These are phyloP conservation scores for Circinella umbellata DNA, from an alignment of 371 early-diverging fungal genomes.

Conservation along the genomic window DNA sequence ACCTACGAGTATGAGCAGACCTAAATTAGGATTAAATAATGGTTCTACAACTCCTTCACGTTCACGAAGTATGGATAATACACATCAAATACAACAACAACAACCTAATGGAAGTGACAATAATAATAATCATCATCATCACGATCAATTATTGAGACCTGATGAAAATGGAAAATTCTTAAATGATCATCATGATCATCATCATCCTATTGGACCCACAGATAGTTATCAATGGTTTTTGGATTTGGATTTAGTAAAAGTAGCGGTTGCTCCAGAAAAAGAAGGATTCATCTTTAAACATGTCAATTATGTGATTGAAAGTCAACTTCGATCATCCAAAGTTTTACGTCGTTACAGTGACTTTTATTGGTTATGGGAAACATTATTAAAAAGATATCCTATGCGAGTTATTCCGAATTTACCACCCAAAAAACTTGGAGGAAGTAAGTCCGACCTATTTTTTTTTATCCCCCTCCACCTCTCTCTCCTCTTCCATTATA, in stretches of 20 bases:
- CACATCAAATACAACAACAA: slow-evolving; percentile 1
- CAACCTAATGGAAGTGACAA: slow-evolving; percentile 1
- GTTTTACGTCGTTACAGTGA: slow-evolving; percentile 53
- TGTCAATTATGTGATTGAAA: slow-evolving; percentile 56
- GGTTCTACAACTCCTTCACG: background rate
- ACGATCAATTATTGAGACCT: background rate
- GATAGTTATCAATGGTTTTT: slow-evolving; percentile 48
- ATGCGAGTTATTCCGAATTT: slow-evolving; percentile 48
- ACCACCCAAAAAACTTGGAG: slow-evolving; percentile 55
- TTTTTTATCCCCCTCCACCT: no score
- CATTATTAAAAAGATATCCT: slow-evolving; percentile 42
- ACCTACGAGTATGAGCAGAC: slow-evolving; percentile 2
- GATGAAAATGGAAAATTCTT: slow-evolving; percentile 8
- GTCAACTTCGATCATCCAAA: slow-evolving; percentile 45
- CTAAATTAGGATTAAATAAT: slow-evolving; percentile 2
- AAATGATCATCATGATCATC: slow-evolving; percentile 2
- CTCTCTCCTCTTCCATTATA: no score
- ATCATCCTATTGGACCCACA: slow-evolving; percentile 3
- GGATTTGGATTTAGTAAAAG: slow-evolving; percentile 58
- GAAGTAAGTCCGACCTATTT: slow-evolving; percentile 50
- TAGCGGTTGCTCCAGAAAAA: slow-evolving; percentile 75
- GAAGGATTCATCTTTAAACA: slow-evolving; percentile 59
- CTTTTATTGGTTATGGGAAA: slow-evolving; percentile 52
- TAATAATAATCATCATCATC: no score
- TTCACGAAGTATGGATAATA: slow-evolving; percentile 8